Conservation (phyloP, 1,284 basidiomycete genomes). For the Inonotus obliquus region DNA sequence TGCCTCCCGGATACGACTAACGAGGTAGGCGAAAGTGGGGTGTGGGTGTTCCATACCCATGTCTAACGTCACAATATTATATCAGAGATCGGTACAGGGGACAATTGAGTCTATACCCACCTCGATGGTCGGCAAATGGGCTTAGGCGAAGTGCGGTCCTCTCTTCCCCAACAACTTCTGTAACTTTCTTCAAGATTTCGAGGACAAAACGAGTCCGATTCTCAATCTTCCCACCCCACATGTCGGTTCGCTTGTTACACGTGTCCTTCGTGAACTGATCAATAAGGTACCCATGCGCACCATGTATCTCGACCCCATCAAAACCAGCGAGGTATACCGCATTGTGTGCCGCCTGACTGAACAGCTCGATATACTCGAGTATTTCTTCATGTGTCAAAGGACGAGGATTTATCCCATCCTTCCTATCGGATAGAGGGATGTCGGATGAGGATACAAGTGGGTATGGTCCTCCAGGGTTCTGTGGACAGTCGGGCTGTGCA, state of each 20-base stretch:
- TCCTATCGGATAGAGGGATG: slow-evolving; percentile 32
- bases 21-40: slow-evolving; percentile 37
- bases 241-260: slow-evolving; percentile 40
- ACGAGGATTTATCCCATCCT: slow-evolving; percentile 21
- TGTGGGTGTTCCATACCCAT: slow-evolving; percentile 36
- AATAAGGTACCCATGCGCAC: slow-evolving; percentile 21
- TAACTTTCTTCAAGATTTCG: slow-evolving; percentile 33
- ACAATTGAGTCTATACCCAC: neutral
- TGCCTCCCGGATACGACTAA: slow-evolving; percentile 26
- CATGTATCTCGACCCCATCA: slow-evolving; percentile 28
- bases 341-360: slow-evolving; percentile 28
- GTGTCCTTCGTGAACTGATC: slow-evolving; percentile 21
- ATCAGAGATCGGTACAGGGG: neutral
- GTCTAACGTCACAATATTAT: neutral
- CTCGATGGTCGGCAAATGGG: slow-evolving; percentile 5
- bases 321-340: slow-evolving; percentile 31
- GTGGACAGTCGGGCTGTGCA: slow-evolving; percentile 16
- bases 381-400: slow-evolving; percentile 39
- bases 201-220: slow-evolving; percentile 42
- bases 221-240: slow-evolving; percentile 43
- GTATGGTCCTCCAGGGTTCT: slow-evolving; percentile 24
- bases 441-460: slow-evolving; percentile 36
- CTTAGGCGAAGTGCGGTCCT: slow-evolving; percentile 35
- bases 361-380: slow-evolving; percentile 27
- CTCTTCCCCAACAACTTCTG: slow-evolving; percentile 16